Conservation (phyloP, 2,329 filamentous ascomycete genomes). For the Nothophaeocryptopus gaeumannii region DNA sequence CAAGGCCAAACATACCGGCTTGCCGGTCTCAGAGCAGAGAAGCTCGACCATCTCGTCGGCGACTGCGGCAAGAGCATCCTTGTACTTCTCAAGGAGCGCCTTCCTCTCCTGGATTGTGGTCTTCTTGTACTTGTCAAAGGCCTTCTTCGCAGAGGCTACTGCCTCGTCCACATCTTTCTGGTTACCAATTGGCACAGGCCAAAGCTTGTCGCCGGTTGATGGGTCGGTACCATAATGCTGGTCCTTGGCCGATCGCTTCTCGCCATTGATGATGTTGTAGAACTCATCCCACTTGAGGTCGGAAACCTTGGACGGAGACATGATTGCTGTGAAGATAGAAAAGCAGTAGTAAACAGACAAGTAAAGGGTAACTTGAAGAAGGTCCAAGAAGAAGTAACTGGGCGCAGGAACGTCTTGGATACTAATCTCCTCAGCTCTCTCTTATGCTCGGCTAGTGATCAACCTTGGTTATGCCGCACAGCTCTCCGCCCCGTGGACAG, state of each 20-base stretch:
- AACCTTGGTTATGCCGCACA: slow-evolving; percentile 4
- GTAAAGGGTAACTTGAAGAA: neutral
- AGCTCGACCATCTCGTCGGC: slow-evolving; percentile 37
- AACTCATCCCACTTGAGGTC: slow-evolving; percentile 38
- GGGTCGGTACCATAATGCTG: slow-evolving; percentile 37
- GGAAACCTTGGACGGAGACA: slow-evolving; percentile 47
- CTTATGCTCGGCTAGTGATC: slow-evolving; percentile 12
- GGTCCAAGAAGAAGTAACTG: neutral
- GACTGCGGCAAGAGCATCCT: slow-evolving; percentile 34
- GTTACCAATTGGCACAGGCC: slow-evolving; percentile 37
- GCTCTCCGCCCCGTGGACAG: neutral
- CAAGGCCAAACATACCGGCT: slow-evolving; percentile 35
- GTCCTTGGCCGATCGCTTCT: slow-evolving; percentile 31
- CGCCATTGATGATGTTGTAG: slow-evolving; percentile 40
- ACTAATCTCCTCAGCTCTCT: neutral
- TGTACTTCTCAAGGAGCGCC: slow-evolving; percentile 35
- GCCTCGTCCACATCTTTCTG: slow-evolving; percentile 41
- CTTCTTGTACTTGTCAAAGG: slow-evolving; percentile 36
- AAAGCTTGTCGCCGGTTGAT: slow-evolving; percentile 37
- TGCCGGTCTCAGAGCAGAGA: slow-evolving; percentile 39
- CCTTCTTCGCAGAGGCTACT: slow-evolving; percentile 36
- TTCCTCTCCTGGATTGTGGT: slow-evolving; percentile 37
- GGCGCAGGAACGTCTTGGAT: neutral
- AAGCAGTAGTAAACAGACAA: neutral
- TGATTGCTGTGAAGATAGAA: slow-evolving; percentile 27